Evolutionary conservation across 768 basidiomycete species (phyloP).

Genomic region (Trichaptum fuscoviolaceum): DNA sequence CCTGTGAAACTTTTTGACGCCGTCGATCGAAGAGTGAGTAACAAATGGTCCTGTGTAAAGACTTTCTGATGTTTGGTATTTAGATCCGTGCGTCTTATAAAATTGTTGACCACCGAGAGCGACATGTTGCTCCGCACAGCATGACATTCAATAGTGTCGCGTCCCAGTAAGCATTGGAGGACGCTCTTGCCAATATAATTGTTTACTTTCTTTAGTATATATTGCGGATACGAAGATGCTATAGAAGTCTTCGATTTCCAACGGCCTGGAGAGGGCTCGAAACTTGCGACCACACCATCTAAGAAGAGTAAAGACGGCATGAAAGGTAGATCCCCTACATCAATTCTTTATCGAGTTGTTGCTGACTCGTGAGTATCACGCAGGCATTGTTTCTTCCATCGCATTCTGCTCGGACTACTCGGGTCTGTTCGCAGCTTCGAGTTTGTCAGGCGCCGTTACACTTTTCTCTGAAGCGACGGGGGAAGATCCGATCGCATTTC

Average conservation of each 20-base stretch:
- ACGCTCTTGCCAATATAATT: neutral
- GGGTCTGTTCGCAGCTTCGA: slow-evolving; percentile 77
- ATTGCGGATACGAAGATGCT: slow-evolving; percentile 82
- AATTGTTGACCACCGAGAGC: slow-evolving; percentile 92
- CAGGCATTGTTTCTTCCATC: slow-evolving; percentile 83
- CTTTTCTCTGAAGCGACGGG: slow-evolving; percentile 59
- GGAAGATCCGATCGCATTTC: slow-evolving; percentile 50
- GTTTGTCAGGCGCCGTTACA: slow-evolving; percentile 55
- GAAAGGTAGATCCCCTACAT: slow-evolving; percentile 53
- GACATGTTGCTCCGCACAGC: slow-evolving; percentile 81
- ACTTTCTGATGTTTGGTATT: neutral
- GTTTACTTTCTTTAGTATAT: slow-evolving; percentile 46
- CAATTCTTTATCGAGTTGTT: slow-evolving; percentile 4
- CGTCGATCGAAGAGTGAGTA: slow-evolving; percentile 60
- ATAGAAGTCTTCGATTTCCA: slow-evolving; percentile 82
- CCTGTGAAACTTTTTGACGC: slow-evolving; percentile 86
- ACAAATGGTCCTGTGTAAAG: neutral
- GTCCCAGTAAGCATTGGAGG: slow-evolving; percentile 46
- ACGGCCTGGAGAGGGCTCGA: slow-evolving; percentile 65
- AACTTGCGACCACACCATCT: slow-evolving; percentile 64
- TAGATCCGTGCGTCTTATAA: slow-evolving; percentile 89
- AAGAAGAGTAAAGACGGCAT: slow-evolving; percentile 81
- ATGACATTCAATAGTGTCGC: slow-evolving; percentile 71
- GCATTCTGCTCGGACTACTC: slow-evolving; percentile 64
- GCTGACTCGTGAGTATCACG: slow-evolving; percentile 9